Conservation (phyloP, 371 early-diverging fungal genomes). For the Saksenaea oblongispora region DNA sequence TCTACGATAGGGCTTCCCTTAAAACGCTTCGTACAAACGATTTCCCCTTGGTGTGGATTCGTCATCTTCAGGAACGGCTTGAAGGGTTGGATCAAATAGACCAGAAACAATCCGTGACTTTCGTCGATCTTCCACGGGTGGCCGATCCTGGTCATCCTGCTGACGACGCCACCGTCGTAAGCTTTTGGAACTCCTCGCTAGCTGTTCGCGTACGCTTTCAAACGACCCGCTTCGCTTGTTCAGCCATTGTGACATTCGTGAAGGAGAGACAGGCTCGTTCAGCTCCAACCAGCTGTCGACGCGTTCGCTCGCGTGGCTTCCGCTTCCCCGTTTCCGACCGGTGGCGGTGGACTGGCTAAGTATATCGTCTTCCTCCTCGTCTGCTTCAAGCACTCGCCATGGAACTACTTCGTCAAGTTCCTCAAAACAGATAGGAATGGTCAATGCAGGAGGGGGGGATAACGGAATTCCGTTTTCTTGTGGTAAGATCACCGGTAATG, state of each 20-base stretch:
- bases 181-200: conserved; percentile 19
- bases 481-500: not conserved
- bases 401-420: conserved; percentile 24
- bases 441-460: not conserved
- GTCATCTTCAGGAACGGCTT: conserved; percentile 11
- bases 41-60: not conserved
- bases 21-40: conserved; percentile 6
- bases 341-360: not conserved
- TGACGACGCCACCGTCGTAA: conserved; percentile 25
- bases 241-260: conserved; percentile 20
- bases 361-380: conserved; percentile 7
- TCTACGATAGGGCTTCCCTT: not conserved
- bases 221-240: conserved; percentile 18
- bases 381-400: conserved; percentile 25
- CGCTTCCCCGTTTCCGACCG: not conserved
- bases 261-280: conserved; percentile 16
- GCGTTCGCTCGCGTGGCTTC: not conserved
- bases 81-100: not conserved
- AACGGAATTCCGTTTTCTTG: not conserved
- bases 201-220: conserved; percentile 19
- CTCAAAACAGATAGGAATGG: conserved; percentile 10
- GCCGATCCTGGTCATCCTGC: conserved; percentile 13
- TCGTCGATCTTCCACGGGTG: not conserved
- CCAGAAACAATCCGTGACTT: conserved; percentile 7
- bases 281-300: conserved; percentile 24